Conservation (phyloP, 345 rosid species). For the Microthlaspi erraticum region DNA sequence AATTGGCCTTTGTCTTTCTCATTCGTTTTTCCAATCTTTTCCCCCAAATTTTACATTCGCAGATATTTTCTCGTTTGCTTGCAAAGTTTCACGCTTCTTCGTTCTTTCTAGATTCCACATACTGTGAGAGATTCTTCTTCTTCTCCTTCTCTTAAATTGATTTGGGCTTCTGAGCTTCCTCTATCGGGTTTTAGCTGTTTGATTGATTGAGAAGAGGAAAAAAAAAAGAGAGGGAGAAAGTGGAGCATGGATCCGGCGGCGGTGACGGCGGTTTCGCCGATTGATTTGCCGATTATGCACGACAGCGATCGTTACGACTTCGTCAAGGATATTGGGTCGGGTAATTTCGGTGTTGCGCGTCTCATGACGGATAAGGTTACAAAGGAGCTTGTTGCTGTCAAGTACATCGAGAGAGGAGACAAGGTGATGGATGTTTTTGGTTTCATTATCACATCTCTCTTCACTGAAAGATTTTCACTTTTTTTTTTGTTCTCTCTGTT, state of each 20-base stretch:
- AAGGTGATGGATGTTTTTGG: conserved; percentile 46
- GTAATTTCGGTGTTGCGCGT: conserved; percentile 90
- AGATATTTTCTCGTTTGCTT: conserved; percentile 35
- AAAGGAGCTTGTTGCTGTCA: conserved; percentile 90
- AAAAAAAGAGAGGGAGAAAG: neutral
- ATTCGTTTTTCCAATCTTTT: conserved; percentile 15
- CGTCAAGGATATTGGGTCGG: conserved; percentile 87
- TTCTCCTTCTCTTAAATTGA: neutral
- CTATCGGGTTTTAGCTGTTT: conserved; percentile 1
- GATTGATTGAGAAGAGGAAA: neutral
- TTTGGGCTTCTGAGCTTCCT: neutral
- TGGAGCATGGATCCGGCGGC: conserved; percentile 53
- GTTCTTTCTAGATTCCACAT: conserved; percentile 9
- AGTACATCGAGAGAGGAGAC: conserved; percentile 96
- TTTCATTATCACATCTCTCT: neutral
- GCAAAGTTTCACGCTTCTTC: conserved; percentile 21
- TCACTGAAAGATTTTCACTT: neutral
- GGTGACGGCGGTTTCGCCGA: conserved; percentile 49
- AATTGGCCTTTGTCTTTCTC: conserved; percentile 14
- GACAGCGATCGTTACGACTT: conserved; percentile 93
- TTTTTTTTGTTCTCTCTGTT: too few relatives aligned
- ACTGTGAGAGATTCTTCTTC: neutral
- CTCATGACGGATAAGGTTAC: conserved; percentile 83
- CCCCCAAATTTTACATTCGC: neutral
- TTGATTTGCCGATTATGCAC: conserved; percentile 93